Percentiles rank a stretch among this genome's conserved stretches.
Evolutionary conservation across 108 stramenopile genomes (phyloP).

Genomic region (Cyclostephanos invisitatus): DNA sequence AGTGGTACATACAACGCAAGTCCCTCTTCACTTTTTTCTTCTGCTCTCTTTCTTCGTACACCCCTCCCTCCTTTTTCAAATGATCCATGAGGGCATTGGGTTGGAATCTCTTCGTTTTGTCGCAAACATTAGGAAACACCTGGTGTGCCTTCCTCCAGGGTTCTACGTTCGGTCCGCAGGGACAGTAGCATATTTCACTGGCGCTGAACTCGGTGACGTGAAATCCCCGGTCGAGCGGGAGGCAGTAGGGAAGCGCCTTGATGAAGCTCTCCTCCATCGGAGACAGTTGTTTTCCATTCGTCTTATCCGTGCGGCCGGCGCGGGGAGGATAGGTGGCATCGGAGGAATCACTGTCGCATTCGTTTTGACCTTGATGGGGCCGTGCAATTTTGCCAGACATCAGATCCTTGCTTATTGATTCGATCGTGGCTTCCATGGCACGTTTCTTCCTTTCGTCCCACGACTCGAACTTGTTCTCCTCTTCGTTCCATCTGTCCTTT

Average conservation of each 20-base stretch:
- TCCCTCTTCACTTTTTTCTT: not conserved
- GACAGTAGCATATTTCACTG: slow-evolving; percentile 7
- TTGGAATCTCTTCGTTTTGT: not conserved
- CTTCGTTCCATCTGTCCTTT: not conserved
- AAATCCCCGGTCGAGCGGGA: not conserved
- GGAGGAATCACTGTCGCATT: not conserved
- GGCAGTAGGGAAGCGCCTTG: slow-evolving; percentile 1
- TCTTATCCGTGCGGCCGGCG: not conserved
- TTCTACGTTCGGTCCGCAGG: not conserved
- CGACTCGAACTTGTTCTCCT: not conserved
- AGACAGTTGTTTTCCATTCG: not conserved
- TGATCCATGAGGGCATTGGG: slow-evolving; percentile 17
- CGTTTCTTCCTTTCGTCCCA: not conserved
- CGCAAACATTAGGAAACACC: not conserved
- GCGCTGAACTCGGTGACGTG: not conserved
- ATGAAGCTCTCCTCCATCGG: not conserved
- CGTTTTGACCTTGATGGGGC: not conserved
- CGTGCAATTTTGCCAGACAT: not conserved
- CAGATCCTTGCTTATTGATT: not conserved
- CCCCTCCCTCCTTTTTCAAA: slow-evolving; percentile 12
- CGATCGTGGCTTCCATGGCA: not conserved
- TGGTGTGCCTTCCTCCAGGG: not conserved
- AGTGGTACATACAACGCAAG: slow-evolving; percentile 2
- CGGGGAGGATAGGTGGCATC: slow-evolving; percentile 3
- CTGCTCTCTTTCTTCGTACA: slow-evolving; percentile 7